phyloP scores from a whole-genome alignment of 306 rosid species.

The Quercus suber region DNA sequence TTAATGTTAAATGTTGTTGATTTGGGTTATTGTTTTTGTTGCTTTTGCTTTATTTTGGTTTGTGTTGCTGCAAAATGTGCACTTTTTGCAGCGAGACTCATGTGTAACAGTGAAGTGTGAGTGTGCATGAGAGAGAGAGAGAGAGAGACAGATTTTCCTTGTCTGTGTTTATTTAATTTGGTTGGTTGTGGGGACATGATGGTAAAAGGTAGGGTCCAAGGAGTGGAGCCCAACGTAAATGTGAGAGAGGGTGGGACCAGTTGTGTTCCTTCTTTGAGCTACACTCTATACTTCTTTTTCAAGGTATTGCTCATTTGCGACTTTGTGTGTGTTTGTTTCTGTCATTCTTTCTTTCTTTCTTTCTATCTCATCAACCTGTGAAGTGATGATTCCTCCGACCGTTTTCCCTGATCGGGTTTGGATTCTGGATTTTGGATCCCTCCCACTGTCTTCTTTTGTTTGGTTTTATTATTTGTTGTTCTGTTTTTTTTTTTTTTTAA shows the following conservation, averaged over 20 bases:
- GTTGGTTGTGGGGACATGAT: constrained; percentile 4
- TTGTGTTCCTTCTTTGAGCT: constrained; percentile 53
- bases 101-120: not conserved
- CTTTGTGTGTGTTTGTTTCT: not conserved
- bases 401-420: constrained; percentile 24
- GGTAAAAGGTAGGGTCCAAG: not conserved
- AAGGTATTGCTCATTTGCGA: constrained; percentile 25
- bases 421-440: not conserved
- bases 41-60: constrained; percentile 31
- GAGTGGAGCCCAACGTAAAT: not conserved
- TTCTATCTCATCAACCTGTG: no score
- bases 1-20: not conserved
- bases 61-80: constrained; percentile 21
- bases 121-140: not conserved
- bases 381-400: constrained; percentile 7
- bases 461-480: not conserved
- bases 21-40: not conserved
- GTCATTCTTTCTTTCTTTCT: constrained; percentile 12
- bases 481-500: not conserved
- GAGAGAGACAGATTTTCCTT: not conserved
- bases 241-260: constrained; percentile 34
- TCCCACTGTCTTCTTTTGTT: not conserved
- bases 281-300: constrained; percentile 59
- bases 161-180: not conserved
- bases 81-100: constrained; percentile 29